Percentiles rank a stretch among this genome's conserved stretches.
Conservation (phyloP, 768 basidiomycete genomes). For the Ephemerocybe angulata region DNA sequence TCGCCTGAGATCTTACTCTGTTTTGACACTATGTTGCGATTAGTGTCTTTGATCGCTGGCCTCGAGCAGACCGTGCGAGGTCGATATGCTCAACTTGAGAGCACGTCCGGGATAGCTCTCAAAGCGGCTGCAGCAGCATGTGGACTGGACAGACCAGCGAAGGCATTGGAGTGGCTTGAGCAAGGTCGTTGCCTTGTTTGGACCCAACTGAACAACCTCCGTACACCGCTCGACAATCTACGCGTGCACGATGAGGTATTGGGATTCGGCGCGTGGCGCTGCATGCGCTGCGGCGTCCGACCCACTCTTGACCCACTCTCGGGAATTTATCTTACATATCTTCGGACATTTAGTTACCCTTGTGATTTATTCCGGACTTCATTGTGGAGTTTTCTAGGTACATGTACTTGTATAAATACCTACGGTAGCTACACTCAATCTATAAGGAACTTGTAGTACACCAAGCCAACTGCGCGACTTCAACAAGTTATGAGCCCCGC, state of each 20-base stretch:
- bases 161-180: slow-evolving; percentile 9
- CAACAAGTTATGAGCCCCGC: too few species aligned
- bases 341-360: too few species aligned
- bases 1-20: not conserved
- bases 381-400: too few species aligned
- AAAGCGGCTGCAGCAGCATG: slow-evolving; percentile 25
- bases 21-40: not conserved
- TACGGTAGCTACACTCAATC: too few species aligned
- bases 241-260: slow-evolving; percentile 9
- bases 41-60: not conserved
- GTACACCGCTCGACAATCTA: slow-evolving; percentile 18
- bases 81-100: not conserved
- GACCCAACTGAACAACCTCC: slow-evolving; percentile 18
- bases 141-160: slow-evolving; percentile 13
- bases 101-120: not conserved
- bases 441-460: too few species aligned
- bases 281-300: too few species aligned
- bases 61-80: slow-evolving; percentile 1
- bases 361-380: too few species aligned
- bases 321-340: too few species aligned
- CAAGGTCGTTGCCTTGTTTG: slow-evolving; percentile 19
- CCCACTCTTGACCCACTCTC: too few species aligned
- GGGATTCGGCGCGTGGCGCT: too few species aligned
- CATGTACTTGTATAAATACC: too few species aligned
- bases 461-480: too few species aligned